Conservation (phyloP, 176 grass and related monocot species). For the Aegilops tauschii region DNA sequence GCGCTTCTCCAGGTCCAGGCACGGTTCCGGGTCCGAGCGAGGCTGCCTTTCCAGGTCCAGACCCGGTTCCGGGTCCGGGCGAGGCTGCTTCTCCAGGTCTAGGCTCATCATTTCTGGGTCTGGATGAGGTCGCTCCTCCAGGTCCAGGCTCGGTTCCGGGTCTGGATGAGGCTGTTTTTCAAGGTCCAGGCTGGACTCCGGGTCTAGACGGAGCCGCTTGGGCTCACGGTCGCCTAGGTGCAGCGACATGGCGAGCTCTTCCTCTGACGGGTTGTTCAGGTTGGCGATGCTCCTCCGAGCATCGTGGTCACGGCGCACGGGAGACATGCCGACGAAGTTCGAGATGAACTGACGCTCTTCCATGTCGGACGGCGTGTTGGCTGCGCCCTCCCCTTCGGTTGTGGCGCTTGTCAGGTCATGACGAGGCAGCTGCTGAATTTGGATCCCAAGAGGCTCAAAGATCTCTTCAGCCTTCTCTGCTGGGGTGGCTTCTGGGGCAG, state of each 20-base stretch:
- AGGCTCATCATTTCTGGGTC: neutral
- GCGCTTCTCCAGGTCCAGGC: constrained; percentile 54
- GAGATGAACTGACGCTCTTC: constrained; percentile 95
- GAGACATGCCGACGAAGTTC: constrained; percentile 61
- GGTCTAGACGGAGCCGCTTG: constrained; percentile 54
- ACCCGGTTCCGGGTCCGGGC: constrained; percentile 28
- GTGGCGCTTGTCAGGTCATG: constrained; percentile 31
- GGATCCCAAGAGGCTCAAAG: constrained; percentile 72
- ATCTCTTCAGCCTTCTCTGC: constrained; percentile 65
- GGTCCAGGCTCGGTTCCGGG: constrained; percentile 39
- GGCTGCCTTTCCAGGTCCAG: constrained; percentile 67
- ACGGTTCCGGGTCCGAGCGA: constrained; percentile 18
- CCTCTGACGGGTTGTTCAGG: constrained; percentile 70
- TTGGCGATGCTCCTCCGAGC: constrained; percentile 48
- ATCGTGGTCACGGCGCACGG: constrained; percentile 39
- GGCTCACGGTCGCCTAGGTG: constrained; percentile 76
- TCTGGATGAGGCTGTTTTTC: constrained; percentile 56
- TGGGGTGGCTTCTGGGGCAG: constrained; percentile 24
- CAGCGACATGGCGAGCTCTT: constrained; percentile 76
- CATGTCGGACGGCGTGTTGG: constrained; percentile 39
- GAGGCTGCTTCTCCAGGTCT: constrained; percentile 43
- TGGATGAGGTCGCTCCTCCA: constrained; percentile 21
- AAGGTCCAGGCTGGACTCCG: constrained; percentile 45
- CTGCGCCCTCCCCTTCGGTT: constrained; percentile 55
- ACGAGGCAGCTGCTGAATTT: constrained; percentile 64